These are phyloP conservation scores for Polytrichum commune DNA, from an alignment of 225 moss, liverwort and hornwort species.

Conservation along the genomic window DNA sequence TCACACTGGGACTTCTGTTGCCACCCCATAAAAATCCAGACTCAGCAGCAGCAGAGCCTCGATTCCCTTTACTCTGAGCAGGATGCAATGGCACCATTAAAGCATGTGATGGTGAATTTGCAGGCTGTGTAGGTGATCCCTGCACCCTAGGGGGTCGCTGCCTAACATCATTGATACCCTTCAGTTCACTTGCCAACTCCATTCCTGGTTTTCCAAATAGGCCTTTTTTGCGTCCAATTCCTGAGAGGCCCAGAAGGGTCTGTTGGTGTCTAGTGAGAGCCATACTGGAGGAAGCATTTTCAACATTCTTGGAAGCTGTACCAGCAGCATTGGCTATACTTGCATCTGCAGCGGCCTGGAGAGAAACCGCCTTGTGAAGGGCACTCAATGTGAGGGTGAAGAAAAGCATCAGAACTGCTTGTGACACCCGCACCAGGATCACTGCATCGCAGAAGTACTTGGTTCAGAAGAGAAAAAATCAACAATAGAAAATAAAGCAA, in stretches of 20 bases:
- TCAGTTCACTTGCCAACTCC: constrained; percentile 38
- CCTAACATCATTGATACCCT: constrained; percentile 34
- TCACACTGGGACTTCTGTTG: constrained; percentile 41
- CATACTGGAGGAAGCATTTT: constrained; percentile 20
- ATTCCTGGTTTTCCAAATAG: constrained; percentile 20
- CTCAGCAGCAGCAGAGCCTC: constrained; percentile 33
- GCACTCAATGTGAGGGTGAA: constrained; percentile 73
- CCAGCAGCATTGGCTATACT: constrained; percentile 39
- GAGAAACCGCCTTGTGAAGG: constrained; percentile 67
- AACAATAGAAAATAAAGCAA: neutral
- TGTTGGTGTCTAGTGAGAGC: constrained; percentile 64
- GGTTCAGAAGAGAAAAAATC: constrained; percentile 14
- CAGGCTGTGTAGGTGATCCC: constrained; percentile 53
- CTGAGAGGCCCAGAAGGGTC: constrained; percentile 44
- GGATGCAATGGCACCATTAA: constrained; percentile 83
- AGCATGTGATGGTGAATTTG: constrained; percentile 51
- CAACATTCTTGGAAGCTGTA: constrained; percentile 25
- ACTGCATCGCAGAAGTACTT: constrained; percentile 36
- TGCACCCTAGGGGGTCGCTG: constrained; percentile 58
- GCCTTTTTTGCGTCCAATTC: constrained; percentile 34
- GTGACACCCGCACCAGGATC: constrained; percentile 46
- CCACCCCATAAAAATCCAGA: constrained; percentile 44
- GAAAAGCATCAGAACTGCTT: constrained; percentile 42
- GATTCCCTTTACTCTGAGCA: constrained; percentile 43
- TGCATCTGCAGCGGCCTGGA: constrained; percentile 63